Percentiles rank a stretch among this genome's conserved stretches.
Evolutionary conservation across 768 basidiomycete species (phyloP).

Genomic region (Lentinus brumalis): DNA sequence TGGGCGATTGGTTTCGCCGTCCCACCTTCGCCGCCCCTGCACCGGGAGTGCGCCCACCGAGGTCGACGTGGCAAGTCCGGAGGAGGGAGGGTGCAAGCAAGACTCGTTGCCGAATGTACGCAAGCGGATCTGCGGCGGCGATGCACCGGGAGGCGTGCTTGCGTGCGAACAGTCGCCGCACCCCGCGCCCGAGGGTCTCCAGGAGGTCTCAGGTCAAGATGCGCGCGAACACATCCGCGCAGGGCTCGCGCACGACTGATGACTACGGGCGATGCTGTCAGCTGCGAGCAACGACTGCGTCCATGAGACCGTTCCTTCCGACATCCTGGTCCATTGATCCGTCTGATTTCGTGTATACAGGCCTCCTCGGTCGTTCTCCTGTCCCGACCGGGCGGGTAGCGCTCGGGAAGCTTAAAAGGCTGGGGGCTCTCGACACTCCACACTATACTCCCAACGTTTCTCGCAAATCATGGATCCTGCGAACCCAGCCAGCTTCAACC

Average conservation of each 20-base stretch:
- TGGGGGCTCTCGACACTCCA: background rate
- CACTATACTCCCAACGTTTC: background rate
- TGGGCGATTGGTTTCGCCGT: background rate
- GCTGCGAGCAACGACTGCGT: background rate
- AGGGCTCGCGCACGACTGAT: background rate
- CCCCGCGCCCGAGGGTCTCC: background rate
- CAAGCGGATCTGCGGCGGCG: background rate
- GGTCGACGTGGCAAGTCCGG: background rate
- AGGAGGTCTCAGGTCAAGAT: background rate
- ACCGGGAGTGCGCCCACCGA: background rate
- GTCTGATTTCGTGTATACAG: background rate
- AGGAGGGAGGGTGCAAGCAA: too few species aligned
- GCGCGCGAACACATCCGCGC: too few species aligned
- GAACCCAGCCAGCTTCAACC: constrained; percentile 49
- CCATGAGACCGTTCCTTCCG: background rate
- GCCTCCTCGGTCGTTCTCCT: constrained; percentile 3
- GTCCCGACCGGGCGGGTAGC: constrained; percentile 1
- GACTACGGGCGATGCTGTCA: constrained; percentile 1
- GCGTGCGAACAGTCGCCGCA: background rate
- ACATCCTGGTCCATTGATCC: background rate
- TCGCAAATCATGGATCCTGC: constrained; percentile 34
- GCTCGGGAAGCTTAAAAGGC: constrained; percentile 15
- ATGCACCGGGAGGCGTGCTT: background rate
- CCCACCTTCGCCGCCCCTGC: background rate
- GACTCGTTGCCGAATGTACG: background rate